Percentiles rank a stretch among this genome's conserved stretches.
These are phyloP conservation scores for Fusarium fracticaudum DNA, from an alignment of 2,329 filamentous ascomycete species.

Conservation along the genomic window DNA sequence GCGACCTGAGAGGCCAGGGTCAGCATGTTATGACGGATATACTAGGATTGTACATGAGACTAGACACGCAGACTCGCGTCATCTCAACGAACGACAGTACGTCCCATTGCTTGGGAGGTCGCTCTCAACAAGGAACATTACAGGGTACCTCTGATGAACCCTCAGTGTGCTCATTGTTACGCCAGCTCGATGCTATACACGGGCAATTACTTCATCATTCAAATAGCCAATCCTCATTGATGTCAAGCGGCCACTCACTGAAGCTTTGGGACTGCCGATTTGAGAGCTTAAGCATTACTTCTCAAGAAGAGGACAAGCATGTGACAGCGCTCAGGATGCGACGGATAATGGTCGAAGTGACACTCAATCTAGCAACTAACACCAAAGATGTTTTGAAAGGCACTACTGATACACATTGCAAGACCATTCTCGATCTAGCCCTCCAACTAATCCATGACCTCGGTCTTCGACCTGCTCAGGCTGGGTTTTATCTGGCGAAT, in stretches of 20 bases:
- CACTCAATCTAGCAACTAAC: too few species aligned
- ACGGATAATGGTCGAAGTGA: neutral
- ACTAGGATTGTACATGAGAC: neutral
- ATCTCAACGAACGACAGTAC: neutral
- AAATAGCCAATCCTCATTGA: too few species aligned
- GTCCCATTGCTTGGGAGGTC: rapidly evolving
- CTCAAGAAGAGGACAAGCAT: neutral
- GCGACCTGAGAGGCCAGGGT: rapidly evolving
- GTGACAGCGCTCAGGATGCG: neutral
- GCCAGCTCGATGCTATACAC: neutral
- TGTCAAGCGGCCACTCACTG: too few species aligned
- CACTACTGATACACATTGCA: too few species aligned
- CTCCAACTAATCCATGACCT: neutral
- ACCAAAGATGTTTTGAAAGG: too few species aligned
- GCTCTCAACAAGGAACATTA: rapidly evolving
- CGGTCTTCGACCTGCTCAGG: neutral
- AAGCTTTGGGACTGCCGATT: neutral
- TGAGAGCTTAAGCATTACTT: rapidly evolving
- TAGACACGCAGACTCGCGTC: neutral
- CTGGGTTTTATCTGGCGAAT: rapidly evolving
- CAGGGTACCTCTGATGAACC: rapidly evolving
- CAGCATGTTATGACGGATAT: neutral
- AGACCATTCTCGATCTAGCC: rapidly evolving
- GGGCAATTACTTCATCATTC: too few species aligned
- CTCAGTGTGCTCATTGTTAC: neutral